These are phyloP conservation scores for Botrytis cinerea DNA, from an alignment of 2,329 filamentous ascomycete species.

Conservation along the genomic window DNA sequence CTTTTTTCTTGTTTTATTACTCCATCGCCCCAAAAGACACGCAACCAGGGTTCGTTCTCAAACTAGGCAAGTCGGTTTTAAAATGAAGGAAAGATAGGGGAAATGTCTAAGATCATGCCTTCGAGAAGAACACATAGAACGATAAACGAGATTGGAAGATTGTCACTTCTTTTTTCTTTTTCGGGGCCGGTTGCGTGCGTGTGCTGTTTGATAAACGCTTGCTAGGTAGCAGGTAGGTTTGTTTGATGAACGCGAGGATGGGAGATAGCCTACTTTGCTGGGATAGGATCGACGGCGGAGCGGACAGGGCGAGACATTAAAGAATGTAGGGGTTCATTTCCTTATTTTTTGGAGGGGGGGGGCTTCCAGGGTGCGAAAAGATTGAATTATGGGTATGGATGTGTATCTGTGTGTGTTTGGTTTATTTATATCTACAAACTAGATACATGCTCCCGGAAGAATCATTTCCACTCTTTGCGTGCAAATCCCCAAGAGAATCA, in stretches of 20 bases:
- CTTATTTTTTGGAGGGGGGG: background rate
- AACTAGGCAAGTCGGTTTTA: background rate
- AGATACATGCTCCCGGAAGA: background rate
- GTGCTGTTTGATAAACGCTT: background rate
- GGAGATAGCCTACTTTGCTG: background rate
- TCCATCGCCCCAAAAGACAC: background rate
- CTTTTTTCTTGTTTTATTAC: background rate
- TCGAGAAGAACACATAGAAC: conserved; percentile 13
- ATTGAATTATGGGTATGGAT: background rate
- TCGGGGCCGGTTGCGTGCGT: too few relatives aligned
- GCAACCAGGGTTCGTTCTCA: background rate
- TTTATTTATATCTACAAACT: background rate
- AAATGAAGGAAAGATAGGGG: background rate
- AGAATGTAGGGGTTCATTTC: background rate
- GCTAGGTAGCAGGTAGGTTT: background rate
- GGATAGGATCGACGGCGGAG: background rate
- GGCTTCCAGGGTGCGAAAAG: background rate
- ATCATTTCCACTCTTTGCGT: background rate
- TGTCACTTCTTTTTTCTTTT: background rate
- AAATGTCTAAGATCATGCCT: background rate
- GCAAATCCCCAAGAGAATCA: background rate
- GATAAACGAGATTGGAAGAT: conserved; percentile 1
- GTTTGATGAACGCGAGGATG: background rate
- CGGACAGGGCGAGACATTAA: background rate
- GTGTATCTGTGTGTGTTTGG: background rate